These are phyloP conservation scores for Paspalum vaginatum DNA, from an alignment of 176 grass and related monocot species.

Conservation along the genomic window DNA sequence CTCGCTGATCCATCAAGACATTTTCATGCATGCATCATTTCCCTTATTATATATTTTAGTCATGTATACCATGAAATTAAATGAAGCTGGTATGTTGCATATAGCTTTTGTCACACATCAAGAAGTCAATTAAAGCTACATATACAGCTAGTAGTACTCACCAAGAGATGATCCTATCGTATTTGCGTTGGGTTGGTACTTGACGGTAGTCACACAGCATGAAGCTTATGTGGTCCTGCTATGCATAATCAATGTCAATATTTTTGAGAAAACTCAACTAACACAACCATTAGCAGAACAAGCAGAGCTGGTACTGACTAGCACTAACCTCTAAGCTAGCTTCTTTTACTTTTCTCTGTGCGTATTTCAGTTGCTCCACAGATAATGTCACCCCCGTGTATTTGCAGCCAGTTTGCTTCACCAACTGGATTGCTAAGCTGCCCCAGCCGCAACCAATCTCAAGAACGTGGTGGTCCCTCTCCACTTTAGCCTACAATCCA, in stretches of 20 bases:
- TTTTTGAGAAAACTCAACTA: not conserved
- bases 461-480: conserved; percentile 73
- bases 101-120: not conserved
- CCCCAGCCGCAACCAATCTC: conserved; percentile 95
- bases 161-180: conserved; percentile 90
- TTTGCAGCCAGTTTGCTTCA: conserved; percentile 80
- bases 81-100: not conserved
- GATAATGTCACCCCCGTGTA: conserved; percentile 94
- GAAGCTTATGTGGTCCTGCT: conserved; percentile 70
- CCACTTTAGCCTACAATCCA: conserved; percentile 66
- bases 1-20: conserved; percentile 49
- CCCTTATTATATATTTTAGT: conserved; percentile 4
- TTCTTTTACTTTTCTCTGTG: conserved; percentile 68
- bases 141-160: conserved; percentile 15
- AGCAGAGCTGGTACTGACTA: not conserved
- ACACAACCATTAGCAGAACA: not conserved
- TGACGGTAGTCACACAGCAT: conserved; percentile 82
- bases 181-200: conserved; percentile 54
- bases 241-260: conserved; percentile 11
- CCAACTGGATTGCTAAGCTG: conserved; percentile 74
- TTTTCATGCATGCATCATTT: not conserved
- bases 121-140: not conserved
- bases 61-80: not conserved
- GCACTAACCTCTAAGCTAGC: conserved; percentile 69
- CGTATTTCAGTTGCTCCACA: conserved; percentile 72